Base-by-base conservation (phyloP, 31 red algal genomes). In the Odonthalia washingtoniensis region DNA sequence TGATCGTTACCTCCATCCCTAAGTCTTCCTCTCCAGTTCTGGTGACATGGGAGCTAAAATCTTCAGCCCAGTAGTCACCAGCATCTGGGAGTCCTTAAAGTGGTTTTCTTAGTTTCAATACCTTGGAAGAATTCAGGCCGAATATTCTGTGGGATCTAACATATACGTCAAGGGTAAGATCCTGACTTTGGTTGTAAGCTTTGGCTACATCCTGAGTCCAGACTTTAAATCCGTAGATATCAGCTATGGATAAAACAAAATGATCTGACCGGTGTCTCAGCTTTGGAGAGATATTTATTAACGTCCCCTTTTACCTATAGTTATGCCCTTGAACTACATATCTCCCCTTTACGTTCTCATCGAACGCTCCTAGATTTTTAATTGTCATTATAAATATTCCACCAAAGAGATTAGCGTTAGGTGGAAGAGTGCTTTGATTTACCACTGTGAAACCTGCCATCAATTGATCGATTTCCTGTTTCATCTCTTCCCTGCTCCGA, bases 271-370 rank as follows among this genome's bases (percentile, higher is more conserved):
- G 5, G 6, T 70, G 66, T 6, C 66, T 12, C 27, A 70, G 27
- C 6, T 28, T 70, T 30, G 49, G n/a, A n/a, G n/a, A n/a, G n/a
- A n/a, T n/a, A n/a, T n/a, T n/a, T n/a, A n/a, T n/a, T n/a, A n/a
- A n/a, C 16, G 34, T 2, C 4, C 44, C 9, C 72, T 80, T 84
- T n/a, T 72, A 69, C 4, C 65, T 4, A 45, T 91, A 3, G 5
- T 14, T 34, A 63, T 77, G 72, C 9, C 81, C 82, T 79, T 77
- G 78, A 0, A 75, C 78, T 0, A 92, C 82, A 5, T 63, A 86
- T 45, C 82, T 72, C 2, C 81, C 89, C 40, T 92, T 92, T 67
- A 85, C 16, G 49, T 3, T 40, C 65, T 60, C 18, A n/a, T 85
- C 46, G 5, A 70, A 30, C 1, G 74, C 86, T 42, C 65, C 89